phyloP scores from a whole-genome alignment of 2,329 filamentous ascomycete species.

The Phialophora chinensis region DNA sequence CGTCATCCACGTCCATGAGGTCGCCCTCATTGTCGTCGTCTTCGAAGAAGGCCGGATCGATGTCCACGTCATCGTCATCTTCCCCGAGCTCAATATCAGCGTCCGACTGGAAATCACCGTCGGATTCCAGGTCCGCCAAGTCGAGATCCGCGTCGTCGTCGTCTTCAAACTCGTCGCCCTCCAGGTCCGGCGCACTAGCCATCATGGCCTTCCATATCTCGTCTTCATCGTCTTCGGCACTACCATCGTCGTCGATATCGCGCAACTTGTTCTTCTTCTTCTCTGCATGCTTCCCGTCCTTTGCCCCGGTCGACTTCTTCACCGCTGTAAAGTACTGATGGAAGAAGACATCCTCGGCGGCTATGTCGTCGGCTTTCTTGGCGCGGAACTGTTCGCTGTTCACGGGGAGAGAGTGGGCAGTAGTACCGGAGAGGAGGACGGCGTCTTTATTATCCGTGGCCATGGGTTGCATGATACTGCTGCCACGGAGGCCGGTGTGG shows the following conservation, averaged over 20 bases:
- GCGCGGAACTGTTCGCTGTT: conserved; percentile 92
- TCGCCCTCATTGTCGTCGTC: conserved; percentile 64
- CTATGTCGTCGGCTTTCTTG: conserved; percentile 84
- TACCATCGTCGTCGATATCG: conserved; percentile 68
- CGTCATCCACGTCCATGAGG: conserved; percentile 56
- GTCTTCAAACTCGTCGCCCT: conserved; percentile 59
- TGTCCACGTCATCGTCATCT: conserved; percentile 48
- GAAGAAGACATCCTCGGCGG: conserved; percentile 95
- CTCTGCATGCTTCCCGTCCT: conserved; percentile 49
- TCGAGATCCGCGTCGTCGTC: conserved; percentile 64
- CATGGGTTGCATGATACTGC: conserved; percentile 96
- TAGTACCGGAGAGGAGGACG: conserved; percentile 65
- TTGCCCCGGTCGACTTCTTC: conserved; percentile 64
- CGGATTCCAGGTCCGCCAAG: conserved; percentile 60
- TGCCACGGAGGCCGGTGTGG: conserved; percentile 68
- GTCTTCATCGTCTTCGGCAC: conserved; percentile 69
- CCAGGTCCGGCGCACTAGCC: conserved; percentile 76
- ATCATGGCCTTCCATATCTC: conserved; percentile 94
- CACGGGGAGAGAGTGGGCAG: conserved; percentile 64
- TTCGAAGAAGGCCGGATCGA: conserved; percentile 41
- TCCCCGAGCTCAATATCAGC: conserved; percentile 51
- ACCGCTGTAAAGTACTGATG: conserved; percentile 90
- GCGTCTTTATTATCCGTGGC: conserved; percentile 66
- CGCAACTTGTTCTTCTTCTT: conserved; percentile 58
- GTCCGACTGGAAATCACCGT: conserved; percentile 50